A percentile compares a stretch with the other conserved stretches of the same genome.
Evolutionary conservation across 306 rosid genomes (phyloP).

Genomic region (Corylus heterophylla): DNA sequence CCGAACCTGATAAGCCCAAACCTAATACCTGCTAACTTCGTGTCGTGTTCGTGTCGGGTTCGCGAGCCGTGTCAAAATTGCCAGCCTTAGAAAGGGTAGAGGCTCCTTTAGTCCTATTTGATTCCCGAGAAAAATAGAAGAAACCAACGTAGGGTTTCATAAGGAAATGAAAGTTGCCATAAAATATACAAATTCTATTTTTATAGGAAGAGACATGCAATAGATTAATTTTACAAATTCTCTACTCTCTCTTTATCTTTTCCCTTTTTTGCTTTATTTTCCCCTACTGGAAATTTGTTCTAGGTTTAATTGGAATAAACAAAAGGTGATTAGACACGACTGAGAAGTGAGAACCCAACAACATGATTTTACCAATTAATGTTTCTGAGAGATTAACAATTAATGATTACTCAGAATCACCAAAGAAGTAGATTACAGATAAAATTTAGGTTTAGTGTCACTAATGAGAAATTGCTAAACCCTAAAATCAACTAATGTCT

Average conservation of each 20-base stretch:
- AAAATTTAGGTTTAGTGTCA: neutral
- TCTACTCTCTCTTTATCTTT: neutral
- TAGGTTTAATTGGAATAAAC: neutral
- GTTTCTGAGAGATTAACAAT: neutral
- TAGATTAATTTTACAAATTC: no score
- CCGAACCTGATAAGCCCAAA: no score
- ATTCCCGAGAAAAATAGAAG: neutral
- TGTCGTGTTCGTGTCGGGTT: no score
- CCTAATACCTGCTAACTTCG: no score
- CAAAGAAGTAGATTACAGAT: neutral
- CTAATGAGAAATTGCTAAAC: neutral
- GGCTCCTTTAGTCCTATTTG: neutral
- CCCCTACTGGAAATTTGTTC: slow-evolving; percentile 7
- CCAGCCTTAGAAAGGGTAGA: no score
- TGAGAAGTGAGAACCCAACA: neutral
- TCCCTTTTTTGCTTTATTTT: slow-evolving; percentile 3
- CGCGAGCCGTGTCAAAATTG: no score
- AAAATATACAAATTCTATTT: neutral
- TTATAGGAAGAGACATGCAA: neutral
- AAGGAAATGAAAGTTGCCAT: neutral
- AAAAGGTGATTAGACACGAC: neutral
- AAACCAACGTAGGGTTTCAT: neutral
- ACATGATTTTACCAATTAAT: neutral
- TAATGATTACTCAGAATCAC: neutral
- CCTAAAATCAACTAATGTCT: no score